phyloP scores from a whole-genome alignment of 23 red algal genomes.

The Gracilariopsis chorda region DNA sequence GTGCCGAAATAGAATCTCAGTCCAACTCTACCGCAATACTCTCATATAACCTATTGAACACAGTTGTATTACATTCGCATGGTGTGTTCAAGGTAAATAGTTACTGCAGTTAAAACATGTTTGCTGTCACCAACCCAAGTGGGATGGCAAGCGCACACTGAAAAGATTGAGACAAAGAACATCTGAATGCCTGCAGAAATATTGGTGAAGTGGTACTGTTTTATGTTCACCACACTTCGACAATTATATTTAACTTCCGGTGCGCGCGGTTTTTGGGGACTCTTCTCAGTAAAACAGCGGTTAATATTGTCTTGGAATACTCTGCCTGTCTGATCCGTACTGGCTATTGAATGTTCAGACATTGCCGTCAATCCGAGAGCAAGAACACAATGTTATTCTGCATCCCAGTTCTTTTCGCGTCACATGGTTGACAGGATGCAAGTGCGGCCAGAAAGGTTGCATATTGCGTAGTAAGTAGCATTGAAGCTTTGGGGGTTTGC shows the following conservation, averaged over 20 bases:
- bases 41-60: too few species aligned
- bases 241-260: neutral
- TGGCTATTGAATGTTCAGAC: conserved; percentile 5
- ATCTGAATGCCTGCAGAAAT: neutral
- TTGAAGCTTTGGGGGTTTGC: neutral
- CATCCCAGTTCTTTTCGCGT: neutral
- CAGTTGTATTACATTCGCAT: conserved; percentile 10
- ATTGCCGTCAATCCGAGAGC: neutral
- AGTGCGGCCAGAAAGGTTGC: too few species aligned
- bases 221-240: neutral
- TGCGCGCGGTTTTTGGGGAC: neutral
- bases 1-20: too few species aligned
- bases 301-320: conserved; percentile 3
- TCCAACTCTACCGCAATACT: too few species aligned
- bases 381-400: neutral
- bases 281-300: conserved; percentile 10
- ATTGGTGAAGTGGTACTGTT: neutral
- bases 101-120: neutral
- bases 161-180: neutral
- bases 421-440: too few species aligned
- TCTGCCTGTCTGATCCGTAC: neutral
- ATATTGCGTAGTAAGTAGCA: neutral
- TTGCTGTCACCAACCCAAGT: conserved; percentile 1
- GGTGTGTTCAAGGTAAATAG: neutral
- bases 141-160: neutral